These are phyloP conservation scores for Coemansia sp. DNA, from an alignment of 192 early-diverging fungal genomes.

Conservation along the genomic window DNA sequence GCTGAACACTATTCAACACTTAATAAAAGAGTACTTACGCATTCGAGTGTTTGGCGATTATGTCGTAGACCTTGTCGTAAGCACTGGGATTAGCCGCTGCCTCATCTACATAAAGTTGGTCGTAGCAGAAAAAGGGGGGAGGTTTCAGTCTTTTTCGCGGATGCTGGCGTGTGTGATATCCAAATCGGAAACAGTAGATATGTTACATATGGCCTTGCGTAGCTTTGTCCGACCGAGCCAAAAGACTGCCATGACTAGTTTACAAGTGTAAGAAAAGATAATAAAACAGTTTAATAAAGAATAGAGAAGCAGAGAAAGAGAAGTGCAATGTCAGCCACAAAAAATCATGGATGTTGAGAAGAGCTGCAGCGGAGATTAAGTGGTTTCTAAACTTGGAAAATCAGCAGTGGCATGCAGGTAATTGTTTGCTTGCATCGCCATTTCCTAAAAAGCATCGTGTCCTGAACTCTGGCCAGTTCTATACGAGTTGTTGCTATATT, in stretches of 20 bases:
- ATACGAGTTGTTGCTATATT: background rate
- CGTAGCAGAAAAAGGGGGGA: too few species aligned
- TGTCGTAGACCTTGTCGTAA: constrained; percentile 17
- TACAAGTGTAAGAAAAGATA: background rate
- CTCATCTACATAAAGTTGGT: constrained; percentile 4
- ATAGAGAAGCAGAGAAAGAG: background rate
- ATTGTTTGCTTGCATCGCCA: background rate
- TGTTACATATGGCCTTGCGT: constrained; percentile 8
- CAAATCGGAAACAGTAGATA: background rate
- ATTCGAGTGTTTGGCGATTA: constrained; percentile 6
- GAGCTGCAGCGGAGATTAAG: constrained; percentile 1
- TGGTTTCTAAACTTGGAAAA: background rate
- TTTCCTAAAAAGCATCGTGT: background rate
- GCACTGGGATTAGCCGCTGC: constrained; percentile 1
- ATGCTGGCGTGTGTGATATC: background rate
- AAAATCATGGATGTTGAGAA: background rate
- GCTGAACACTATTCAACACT: background rate
- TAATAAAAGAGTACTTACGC: constrained; percentile 3
- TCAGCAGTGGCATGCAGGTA: background rate
- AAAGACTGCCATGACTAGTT: constrained; percentile 14
- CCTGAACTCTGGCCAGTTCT: background rate
- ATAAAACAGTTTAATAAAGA: background rate
- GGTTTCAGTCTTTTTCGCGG: too few species aligned
- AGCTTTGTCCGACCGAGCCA: constrained; percentile 8
- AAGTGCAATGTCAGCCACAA: background rate